Conservation (phyloP, 2,329 filamentous ascomycete species). For the Cladosporium sp. region DNA sequence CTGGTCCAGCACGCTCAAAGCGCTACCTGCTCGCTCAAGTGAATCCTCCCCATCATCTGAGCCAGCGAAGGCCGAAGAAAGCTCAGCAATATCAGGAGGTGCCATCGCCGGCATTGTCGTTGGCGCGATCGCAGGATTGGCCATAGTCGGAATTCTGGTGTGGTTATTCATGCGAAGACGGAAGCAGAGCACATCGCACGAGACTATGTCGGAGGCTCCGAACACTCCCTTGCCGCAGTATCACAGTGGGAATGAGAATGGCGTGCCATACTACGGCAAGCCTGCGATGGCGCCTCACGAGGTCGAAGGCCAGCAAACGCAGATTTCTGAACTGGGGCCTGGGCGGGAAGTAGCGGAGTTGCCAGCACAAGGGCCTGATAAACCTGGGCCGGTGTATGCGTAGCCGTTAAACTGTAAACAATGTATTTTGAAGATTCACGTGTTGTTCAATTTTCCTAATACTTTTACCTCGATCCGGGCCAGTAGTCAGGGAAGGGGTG, state of each 20-base stretch:
- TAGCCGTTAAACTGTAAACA: not conserved
- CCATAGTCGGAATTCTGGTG: conserved; percentile 17
- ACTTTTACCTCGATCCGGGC: too few species aligned
- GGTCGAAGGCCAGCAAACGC: not conserved
- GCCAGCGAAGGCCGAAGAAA: conserved; percentile 26
- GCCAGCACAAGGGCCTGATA: not conserved
- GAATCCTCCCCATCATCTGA: not conserved
- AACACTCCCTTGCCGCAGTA: not conserved
- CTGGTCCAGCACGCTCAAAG: conserved; percentile 20
- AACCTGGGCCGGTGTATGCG: not conserved
- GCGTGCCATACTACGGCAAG: conserved; percentile 7
- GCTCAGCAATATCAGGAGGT: conserved; percentile 29
- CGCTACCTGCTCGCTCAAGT: conserved; percentile 9
- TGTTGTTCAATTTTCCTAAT: too few species aligned
- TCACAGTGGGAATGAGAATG: not conserved
- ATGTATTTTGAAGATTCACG: not conserved
- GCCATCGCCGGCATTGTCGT: conserved; percentile 40
- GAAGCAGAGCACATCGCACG: not conserved
- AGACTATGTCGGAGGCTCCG: not conserved
- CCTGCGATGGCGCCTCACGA: conserved; percentile 7
- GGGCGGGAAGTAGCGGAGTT: not conserved
- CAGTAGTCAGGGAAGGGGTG: too few species aligned
- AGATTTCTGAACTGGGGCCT: not conserved
- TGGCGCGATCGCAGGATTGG: conserved; percentile 32
- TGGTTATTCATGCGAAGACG: conserved; percentile 23